A percentile compares a stretch with the other conserved stretches of the same genome.
phyloP scores from a whole-genome alignment of 768 basidiomycete species.

The Mycena olivaceomarginata region DNA sequence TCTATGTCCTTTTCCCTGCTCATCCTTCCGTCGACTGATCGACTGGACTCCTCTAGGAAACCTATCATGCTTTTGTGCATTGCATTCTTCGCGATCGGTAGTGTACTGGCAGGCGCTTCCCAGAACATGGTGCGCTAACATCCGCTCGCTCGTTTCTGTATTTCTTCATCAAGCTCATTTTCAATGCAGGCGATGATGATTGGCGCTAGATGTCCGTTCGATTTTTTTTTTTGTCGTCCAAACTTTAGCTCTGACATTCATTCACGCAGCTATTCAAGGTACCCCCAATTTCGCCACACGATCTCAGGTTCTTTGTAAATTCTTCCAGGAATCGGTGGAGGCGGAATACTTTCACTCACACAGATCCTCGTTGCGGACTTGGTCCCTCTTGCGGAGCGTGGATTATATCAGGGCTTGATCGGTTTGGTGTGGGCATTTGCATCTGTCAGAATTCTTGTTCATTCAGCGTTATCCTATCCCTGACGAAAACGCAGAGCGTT shows the following conservation, averaged over 20 bases:
- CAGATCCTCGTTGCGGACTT: slow-evolving; percentile 64
- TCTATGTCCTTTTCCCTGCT: too few relatives aligned
- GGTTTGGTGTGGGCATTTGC: slow-evolving; percentile 54
- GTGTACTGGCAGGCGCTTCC: slow-evolving; percentile 62
- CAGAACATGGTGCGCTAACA: slow-evolving; percentile 54
- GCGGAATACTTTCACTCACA: slow-evolving; percentile 57
- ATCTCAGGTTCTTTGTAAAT: background rate
- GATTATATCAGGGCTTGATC: slow-evolving; percentile 55
- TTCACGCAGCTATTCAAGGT: slow-evolving; percentile 34
- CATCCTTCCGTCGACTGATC: too few relatives aligned
- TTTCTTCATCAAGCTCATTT: too few relatives aligned
- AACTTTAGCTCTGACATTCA: background rate
- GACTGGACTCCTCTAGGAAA: slow-evolving; percentile 10
- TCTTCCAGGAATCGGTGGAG: slow-evolving; percentile 55
- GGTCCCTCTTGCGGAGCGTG: slow-evolving; percentile 62
- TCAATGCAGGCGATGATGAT: slow-evolving; percentile 55
- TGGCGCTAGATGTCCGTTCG: slow-evolving; percentile 52
- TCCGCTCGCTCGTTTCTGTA: too few relatives aligned
- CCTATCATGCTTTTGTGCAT: slow-evolving; percentile 53
- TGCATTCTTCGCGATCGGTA: slow-evolving; percentile 61
- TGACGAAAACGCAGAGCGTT: background rate
- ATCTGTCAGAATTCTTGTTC: slow-evolving; percentile 40
- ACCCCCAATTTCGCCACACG: too few relatives aligned
- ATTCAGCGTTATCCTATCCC: background rate
- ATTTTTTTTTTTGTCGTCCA: background rate